Percentiles rank a stretch among this genome's conserved stretches.
Conservation (phyloP, 192 early-diverging fungal species). For the Pilaira anomala region DNA sequence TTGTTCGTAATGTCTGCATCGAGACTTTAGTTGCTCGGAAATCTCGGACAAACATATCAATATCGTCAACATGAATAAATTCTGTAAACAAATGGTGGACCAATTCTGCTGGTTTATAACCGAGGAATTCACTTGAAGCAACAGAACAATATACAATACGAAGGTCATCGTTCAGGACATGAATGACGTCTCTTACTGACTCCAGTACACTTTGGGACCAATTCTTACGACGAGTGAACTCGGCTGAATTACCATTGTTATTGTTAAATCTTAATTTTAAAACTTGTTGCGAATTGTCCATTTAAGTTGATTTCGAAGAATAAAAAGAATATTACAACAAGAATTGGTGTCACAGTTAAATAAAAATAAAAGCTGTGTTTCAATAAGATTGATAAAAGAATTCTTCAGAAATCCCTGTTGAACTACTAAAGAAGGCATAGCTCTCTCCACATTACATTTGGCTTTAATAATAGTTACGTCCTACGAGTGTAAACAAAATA, state of each 20-base stretch:
- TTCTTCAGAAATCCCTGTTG: too few relatives aligned
- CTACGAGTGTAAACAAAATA: too few relatives aligned
- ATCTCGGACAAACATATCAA: conserved; percentile 32
- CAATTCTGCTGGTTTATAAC: conserved; percentile 32
- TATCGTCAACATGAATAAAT: conserved; percentile 35
- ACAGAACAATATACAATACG: conserved; percentile 34
- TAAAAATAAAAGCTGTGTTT: too few relatives aligned
- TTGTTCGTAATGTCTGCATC: conserved; percentile 22
- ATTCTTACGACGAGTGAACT: conserved; percentile 39
- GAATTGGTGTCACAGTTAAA: too few relatives aligned
- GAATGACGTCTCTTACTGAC: conserved; percentile 29
- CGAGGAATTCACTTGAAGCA: conserved; percentile 29
- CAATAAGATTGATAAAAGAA: too few relatives aligned
- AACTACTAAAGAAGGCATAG: too few relatives aligned
- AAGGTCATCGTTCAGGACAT: conserved; percentile 27
- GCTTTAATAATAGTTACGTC: too few relatives aligned
- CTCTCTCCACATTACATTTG: too few relatives aligned
- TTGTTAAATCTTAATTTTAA: background rate
- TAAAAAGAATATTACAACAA: too few relatives aligned
- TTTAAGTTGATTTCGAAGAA: too few relatives aligned
- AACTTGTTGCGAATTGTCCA: background rate
- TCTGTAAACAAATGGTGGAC: conserved; percentile 28
- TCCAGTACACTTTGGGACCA: conserved; percentile 33
- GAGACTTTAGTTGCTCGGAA: conserved; percentile 6
- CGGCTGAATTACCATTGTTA: conserved; percentile 7